phyloP scores from a whole-genome alignment of 306 rosid species.

The Rosa rugosa region DNA sequence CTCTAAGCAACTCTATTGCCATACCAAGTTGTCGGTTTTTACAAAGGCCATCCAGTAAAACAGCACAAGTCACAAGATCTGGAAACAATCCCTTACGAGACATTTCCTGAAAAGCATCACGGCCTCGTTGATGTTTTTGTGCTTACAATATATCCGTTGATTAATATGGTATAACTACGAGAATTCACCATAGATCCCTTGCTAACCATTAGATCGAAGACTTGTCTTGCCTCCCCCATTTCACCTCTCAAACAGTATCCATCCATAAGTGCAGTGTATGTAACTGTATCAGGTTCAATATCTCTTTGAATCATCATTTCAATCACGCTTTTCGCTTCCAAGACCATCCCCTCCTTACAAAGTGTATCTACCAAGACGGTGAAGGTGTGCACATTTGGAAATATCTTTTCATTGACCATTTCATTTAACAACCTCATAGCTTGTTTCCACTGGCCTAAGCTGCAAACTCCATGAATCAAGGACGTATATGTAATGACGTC shows the following conservation, averaged over 20 bases:
- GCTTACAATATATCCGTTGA: too few species aligned
- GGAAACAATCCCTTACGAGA: background rate
- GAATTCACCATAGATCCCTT: background rate
- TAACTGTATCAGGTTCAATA: background rate
- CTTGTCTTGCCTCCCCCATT: background rate
- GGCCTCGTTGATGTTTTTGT: too few species aligned
- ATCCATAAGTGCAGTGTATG: background rate
- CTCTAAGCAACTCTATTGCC: background rate
- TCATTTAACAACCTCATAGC: background rate
- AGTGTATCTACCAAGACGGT: background rate
- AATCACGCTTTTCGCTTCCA: too few species aligned
- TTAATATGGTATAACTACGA: too few species aligned
- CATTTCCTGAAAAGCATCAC: too few species aligned
- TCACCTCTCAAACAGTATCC: slow-evolving; percentile 11
- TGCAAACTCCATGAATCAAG: background rate
- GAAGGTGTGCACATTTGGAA: background rate
- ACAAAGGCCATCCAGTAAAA: background rate
- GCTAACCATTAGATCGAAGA: background rate
- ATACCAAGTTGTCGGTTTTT: background rate
- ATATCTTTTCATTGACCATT: background rate
- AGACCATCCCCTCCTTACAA: too few species aligned
- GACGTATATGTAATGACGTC: background rate
- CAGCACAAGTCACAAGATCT: background rate
- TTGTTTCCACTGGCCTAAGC: background rate
- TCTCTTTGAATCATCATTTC: too few species aligned